Base-by-base conservation (phyloP, 2,329 filamentous ascomycete genomes). In the Fusarium ramigenum region DNA sequence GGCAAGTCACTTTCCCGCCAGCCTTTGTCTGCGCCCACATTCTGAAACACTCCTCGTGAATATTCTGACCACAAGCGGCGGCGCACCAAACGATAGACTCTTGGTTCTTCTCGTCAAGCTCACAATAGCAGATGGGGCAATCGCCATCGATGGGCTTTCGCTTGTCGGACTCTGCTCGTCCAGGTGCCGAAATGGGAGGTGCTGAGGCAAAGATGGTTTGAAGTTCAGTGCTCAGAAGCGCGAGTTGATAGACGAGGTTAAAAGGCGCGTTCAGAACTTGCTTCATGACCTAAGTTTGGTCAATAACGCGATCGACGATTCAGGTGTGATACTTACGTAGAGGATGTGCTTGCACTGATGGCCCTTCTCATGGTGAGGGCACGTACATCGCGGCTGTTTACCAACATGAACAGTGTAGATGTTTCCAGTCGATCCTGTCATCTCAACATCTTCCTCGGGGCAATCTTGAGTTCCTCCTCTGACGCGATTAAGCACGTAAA, bases 311-410 rank as follows among this genome's bases (percentile, higher is more conserved):
- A 12, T n/a, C 15, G 12, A 9, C 8, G 1, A 14, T 10, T 3
- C 18, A 30, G 37, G 8, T 1, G 7, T 14, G 25, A 10, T 12
- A 80, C 82, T 44, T 75, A 87, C 88, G 75, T 90, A 93, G 47
- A 92, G 69, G 32, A 90, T 82, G 73, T 93, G 91, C 76, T 93
- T 93, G 85, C 91, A 92, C 69, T 91, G 88, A 37, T 88, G 85
- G 1, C 88, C 87, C 39, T 84, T 84, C 32, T 66, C 74, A 2
- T 84, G 85, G 63, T 91, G 85, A 2, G 89, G 89, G 68, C 90
- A 92, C 54, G 85, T 83, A 78, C 90, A 92, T 0, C 74, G 81
- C 0, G 89, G 88, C 23, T 84, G 75, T n/a, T 83, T 83, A 7
- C 82, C 82, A 59, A 93, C 86, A 39, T 81, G 81, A 37, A 92